phyloP scores from a whole-genome alignment of 495 filamentous ascomycete genomes.

The Letharia lupina region DNA sequence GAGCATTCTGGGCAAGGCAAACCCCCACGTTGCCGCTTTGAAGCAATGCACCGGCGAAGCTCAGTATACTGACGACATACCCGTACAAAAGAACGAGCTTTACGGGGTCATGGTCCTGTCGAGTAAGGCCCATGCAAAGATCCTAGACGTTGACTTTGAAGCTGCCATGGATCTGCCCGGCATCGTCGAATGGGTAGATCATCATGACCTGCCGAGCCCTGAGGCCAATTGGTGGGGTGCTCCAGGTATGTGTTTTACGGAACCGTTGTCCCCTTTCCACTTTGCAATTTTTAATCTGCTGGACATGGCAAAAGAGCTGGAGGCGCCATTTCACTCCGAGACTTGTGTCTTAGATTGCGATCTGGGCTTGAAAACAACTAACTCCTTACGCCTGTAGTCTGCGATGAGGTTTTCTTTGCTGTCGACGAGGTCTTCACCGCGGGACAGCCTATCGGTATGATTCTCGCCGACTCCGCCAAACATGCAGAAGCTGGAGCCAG shows the following conservation, averaged over 20 bases:
- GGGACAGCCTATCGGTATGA: conserved; percentile 86
- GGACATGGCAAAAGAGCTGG: not conserved
- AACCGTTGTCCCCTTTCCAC: not conserved
- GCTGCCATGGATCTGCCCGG: conserved; percentile 72
- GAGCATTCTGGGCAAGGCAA: conserved; percentile 69
- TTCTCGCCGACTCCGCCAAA: conserved; percentile 70
- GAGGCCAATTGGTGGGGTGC: conserved; percentile 87
- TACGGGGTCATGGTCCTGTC: conserved; percentile 83
- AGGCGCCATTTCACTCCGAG: not conserved
- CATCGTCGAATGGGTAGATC: conserved; percentile 70
- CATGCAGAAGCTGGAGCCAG: conserved; percentile 70
- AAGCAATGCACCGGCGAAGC: conserved; percentile 93
- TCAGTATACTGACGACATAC: conserved; percentile 95
- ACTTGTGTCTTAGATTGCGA: not conserved
- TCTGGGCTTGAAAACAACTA: not conserved
- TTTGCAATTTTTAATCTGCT: not conserved
- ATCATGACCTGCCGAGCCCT: conserved; percentile 60
- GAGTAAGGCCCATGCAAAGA: conserved; percentile 80
- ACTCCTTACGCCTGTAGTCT: conserved; percentile 26
- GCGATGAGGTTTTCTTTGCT: conserved; percentile 74
- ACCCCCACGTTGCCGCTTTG: conserved; percentile 79
- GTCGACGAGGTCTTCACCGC: conserved; percentile 78
- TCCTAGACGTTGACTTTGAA: conserved; percentile 64
- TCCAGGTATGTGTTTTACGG: conserved; percentile 34
- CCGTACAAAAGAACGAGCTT: conserved; percentile 75